Percentiles rank a stretch among this genome's conserved stretches.
Evolutionary conservation across 2,329 filamentous ascomycete species (phyloP).

Genomic region (Tolypocladium amazonense): DNA sequence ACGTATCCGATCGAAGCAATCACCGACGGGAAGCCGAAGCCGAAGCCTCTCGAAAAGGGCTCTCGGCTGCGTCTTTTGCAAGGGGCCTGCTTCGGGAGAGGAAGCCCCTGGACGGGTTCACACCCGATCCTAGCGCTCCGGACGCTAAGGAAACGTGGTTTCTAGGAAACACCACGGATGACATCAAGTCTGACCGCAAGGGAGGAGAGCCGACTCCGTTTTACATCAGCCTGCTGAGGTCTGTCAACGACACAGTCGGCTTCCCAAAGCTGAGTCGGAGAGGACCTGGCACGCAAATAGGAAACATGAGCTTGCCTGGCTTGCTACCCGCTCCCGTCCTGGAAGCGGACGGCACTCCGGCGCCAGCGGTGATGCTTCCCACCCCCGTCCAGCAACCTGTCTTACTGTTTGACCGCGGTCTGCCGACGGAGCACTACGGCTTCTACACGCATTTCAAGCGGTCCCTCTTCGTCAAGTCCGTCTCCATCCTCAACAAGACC

Average conservation of each 20-base stretch:
- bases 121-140: conserved; percentile 46
- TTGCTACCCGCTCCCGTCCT: conserved; percentile 54
- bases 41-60: conserved; percentile 17
- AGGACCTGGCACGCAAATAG: conserved; percentile 6
- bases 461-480: conserved; percentile 67
- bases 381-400: conserved; percentile 65
- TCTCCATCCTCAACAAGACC: conserved; percentile 34
- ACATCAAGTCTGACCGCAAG: conserved; percentile 53
- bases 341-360: conserved; percentile 60
- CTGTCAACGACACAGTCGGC: conserved; percentile 23
- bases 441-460: conserved; percentile 92
- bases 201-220: conserved; percentile 83
- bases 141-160: conserved; percentile 65
- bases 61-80: conserved; percentile 12
- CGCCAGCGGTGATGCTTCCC: conserved; percentile 62
- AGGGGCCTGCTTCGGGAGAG: conserved; percentile 11
- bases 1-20: conserved; percentile 23
- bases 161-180: conserved; percentile 77
- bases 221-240: conserved; percentile 62
- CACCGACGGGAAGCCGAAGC: conserved; percentile 11
- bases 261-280: conserved; percentile 14
- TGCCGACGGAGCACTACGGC: conserved; percentile 76
- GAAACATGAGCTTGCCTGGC: conserved; percentile 17
- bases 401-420: conserved; percentile 73
- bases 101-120: conserved; percentile 20